Evolutionary conservation across 768 basidiomycete genomes (phyloP), one percentile per base, ranked within the genome.

Genomic region (Hypholoma fasciculare): DNA sequence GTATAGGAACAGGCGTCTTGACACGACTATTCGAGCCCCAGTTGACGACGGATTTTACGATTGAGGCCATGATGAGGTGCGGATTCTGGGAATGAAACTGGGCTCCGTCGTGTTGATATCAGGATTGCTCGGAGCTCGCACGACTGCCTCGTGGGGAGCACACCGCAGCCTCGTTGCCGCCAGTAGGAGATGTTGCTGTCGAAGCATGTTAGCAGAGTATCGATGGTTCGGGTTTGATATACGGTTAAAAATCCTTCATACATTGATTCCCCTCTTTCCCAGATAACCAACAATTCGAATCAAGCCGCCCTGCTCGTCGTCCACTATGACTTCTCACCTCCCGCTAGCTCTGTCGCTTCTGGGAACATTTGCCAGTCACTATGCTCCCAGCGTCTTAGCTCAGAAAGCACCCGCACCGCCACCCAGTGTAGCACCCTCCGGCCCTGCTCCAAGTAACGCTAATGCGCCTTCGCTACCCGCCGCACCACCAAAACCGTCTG

Each of bases 321-420:
- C 43, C 43, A 30, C 52, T 58, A 55, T 82, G 77, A 68, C 79
- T 39, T 75, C 77, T 44, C 71, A 75, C 64, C 75, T 82, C 60
- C 78, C 79, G 17, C 65, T 78, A 50, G 78, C 80, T 19, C 65
- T 82, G 42, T 79, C 80, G 30, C 67, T 81, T 44, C 69, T 82
- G 43, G 68, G 67, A 39, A 64, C 66, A 7, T 48, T 79, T 52
- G 76, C 76, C 19, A 67, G 70, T 44, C 72, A 71, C 43, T 76
- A 63, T 40, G 63, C 62, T 44, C 72, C 66, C 67, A 66, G 43
- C 53, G 72, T 61, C 23, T 54, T 51, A 40, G 54, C 63, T 44
- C 73, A 74, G 46, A 79, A 74, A 37, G 65, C 67, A 12, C 62
- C 60, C 37, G 58, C 60, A 23, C 64, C 66, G 46, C 62, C 63